A percentile compares a stretch with the other conserved stretches of the same genome.
Conservation (phyloP, 306 rosid genomes). For the Pyrus betulifolia region DNA sequence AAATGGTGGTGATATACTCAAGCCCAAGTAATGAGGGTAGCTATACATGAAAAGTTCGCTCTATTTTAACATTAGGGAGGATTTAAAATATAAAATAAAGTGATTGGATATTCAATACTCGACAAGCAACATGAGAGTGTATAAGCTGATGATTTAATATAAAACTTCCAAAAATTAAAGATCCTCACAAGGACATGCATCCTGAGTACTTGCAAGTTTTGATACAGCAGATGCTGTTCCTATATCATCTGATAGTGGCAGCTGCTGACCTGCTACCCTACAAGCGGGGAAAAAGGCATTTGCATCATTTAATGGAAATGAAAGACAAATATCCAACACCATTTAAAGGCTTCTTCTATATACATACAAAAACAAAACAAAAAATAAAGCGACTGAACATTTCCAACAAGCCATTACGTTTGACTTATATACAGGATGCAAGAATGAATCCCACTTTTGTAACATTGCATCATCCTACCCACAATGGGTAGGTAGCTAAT, state of each 20-base stretch:
- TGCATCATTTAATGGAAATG: constrained; percentile 18
- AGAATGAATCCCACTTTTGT: background rate
- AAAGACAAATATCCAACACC: background rate
- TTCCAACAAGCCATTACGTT: background rate
- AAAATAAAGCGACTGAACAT: background rate
- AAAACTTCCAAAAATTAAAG: constrained; percentile 15
- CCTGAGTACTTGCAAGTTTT: constrained; percentile 29
- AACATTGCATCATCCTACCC: background rate
- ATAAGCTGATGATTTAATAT: background rate
- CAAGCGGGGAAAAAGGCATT: constrained; percentile 18
- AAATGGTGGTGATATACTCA: background rate
- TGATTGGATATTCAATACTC: background rate
- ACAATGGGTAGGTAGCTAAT: background rate
- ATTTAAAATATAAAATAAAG: background rate
- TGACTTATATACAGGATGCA: background rate
- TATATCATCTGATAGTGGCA: constrained; percentile 36
- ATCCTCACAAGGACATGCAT: constrained; percentile 34
- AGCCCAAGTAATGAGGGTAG: background rate
- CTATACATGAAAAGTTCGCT: background rate
- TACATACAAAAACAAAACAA: background rate
- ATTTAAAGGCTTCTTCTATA: constrained; percentile 5
- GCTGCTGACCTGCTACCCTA: constrained; percentile 50
- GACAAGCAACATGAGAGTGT: background rate
- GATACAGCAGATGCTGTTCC: constrained; percentile 41
- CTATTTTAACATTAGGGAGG: background rate